Conservation (phyloP, 768 basidiomycete genomes). For the Mycena pura region DNA sequence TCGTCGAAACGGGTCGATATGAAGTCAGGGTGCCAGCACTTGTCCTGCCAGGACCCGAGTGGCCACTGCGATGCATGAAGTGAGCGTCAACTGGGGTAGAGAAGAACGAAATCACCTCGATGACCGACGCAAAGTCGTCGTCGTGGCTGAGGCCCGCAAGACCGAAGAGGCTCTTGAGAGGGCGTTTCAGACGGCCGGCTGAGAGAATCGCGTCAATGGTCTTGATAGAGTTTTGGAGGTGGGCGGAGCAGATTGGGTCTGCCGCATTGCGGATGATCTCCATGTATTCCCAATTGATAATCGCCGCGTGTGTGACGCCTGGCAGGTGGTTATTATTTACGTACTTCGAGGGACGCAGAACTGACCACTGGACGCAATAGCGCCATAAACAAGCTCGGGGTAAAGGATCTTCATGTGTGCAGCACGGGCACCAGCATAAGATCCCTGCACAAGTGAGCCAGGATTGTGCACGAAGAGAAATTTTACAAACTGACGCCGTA, state of each 20-base stretch:
- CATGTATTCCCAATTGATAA: slow-evolving; percentile 89
- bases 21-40: slow-evolving; percentile 85
- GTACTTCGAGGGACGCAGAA: slow-evolving; percentile 1
- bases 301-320: slow-evolving; percentile 86
- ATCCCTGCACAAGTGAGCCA: slow-evolving; percentile 57
- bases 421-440: slow-evolving; percentile 91
- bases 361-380: slow-evolving; percentile 86
- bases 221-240: slow-evolving; percentile 62
- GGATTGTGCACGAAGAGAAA: neutral
- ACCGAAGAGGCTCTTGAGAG: slow-evolving; percentile 81
- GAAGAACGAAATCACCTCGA: slow-evolving; percentile 57
- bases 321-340: neutral
- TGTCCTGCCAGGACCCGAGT: slow-evolving; percentile 79
- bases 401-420: slow-evolving; percentile 91
- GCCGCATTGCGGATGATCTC: slow-evolving; percentile 79
- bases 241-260: slow-evolving; percentile 64
- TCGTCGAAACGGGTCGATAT: slow-evolving; percentile 67
- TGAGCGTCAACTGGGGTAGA: neutral
- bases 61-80: slow-evolving; percentile 49
- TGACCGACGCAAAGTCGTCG: slow-evolving; percentile 76
- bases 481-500: slow-evolving; percentile 71
- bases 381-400: slow-evolving; percentile 87
- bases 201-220: slow-evolving; percentile 69
- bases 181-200: slow-evolving; percentile 49
- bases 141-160: slow-evolving; percentile 70